Percentiles rank a stretch among this genome's conserved stretches.
Conservation (phyloP, 805 yeast genomes). For the Ogataea ramenticola region DNA sequence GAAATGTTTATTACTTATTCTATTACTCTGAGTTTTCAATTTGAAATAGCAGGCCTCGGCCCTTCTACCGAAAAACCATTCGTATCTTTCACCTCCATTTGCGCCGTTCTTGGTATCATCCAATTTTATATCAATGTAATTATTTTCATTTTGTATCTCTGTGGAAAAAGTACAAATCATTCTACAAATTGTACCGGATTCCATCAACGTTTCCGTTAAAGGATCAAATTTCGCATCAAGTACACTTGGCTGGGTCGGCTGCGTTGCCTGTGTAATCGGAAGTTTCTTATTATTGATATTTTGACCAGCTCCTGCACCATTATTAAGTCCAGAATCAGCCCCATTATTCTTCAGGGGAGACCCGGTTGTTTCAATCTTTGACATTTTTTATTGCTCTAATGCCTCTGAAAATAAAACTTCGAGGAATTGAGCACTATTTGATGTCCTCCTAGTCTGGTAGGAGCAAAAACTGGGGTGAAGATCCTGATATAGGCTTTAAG, state of each 20-base stretch:
- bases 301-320: not conserved
- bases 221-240: conserved; percentile 18
- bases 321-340: not conserved
- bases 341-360: not conserved
- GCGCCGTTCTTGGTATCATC: conserved; percentile 7
- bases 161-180: conserved; percentile 24
- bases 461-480: no score
- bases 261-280: conserved; percentile 16
- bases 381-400: not conserved
- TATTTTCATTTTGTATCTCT: conserved; percentile 3
- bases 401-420: no score
- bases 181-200: conserved; percentile 28
- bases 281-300: not conserved
- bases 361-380: not conserved
- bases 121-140: conserved; percentile 24
- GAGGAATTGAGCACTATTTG: no score
- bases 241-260: conserved; percentile 31
- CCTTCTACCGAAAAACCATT: conserved; percentile 62
- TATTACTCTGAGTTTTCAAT: conserved; percentile 49
- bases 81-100: conserved; percentile 13
- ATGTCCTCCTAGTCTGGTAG: no score
- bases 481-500: no score
- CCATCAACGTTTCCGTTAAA: conserved; percentile 18
- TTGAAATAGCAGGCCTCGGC: conserved; percentile 50
- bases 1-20: conserved; percentile 70